These are phyloP conservation scores for Aspergillus alliaceus DNA, from an alignment of 2,329 filamentous ascomycete genomes.

Conservation along the genomic window DNA sequence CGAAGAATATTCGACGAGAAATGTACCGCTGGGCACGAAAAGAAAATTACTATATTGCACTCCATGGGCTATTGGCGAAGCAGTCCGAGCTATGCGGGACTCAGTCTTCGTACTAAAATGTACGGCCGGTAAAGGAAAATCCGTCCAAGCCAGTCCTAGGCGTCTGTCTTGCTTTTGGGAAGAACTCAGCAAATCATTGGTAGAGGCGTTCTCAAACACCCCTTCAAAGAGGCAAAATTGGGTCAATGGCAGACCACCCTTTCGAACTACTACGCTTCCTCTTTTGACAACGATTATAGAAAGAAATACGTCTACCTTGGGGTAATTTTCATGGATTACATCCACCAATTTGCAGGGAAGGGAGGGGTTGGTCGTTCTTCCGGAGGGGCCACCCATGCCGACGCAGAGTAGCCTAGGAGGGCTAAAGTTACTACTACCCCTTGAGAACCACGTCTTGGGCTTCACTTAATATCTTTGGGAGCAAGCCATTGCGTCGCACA, in stretches of 20 bases:
- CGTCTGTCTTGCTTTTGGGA: conserved; percentile 12
- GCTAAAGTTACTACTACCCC: conserved; percentile 3
- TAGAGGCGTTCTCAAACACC: conserved; percentile 6
- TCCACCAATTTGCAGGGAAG: conserved; percentile 13
- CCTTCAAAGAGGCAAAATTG: conserved; percentile 5
- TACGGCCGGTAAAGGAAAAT: conserved; percentile 23
- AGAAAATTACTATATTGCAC: conserved; percentile 22
- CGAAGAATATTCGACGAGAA: conserved; percentile 14
- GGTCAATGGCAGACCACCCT: conserved; percentile 2
- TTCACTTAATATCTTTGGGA: background rate
- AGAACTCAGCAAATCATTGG: conserved; percentile 14
- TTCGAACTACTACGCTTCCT: background rate
- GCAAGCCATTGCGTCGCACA: background rate
- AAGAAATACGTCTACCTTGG: conserved; percentile 10
- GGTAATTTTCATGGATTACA: conserved; percentile 11
- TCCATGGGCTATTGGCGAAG: conserved; percentile 23
- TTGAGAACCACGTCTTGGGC: too few species aligned
- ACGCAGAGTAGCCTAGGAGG: conserved; percentile 9
- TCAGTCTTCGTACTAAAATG: conserved; percentile 29
- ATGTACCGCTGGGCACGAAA: conserved; percentile 22
- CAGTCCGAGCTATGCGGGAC: conserved; percentile 24
- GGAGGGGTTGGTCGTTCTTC: conserved; percentile 20
- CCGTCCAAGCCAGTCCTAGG: conserved; percentile 20
- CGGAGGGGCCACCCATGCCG: conserved; percentile 19
- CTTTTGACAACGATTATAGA: background rate